Conservation (phyloP, 768 basidiomycete species). For the Asterophora parasitica region DNA sequence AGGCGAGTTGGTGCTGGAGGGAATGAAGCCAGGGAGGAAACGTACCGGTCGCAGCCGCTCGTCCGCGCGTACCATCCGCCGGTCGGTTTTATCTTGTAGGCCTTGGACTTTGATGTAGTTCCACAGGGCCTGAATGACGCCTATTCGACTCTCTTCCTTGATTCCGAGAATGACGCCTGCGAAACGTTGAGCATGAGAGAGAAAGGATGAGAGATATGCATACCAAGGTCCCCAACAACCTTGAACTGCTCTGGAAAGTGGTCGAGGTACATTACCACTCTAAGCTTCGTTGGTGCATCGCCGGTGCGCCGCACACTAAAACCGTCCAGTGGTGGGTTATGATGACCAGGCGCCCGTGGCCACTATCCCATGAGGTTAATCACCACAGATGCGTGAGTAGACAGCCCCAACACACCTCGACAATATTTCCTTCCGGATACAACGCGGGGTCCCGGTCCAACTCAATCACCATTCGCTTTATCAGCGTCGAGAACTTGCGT, state of each 20-base stretch:
- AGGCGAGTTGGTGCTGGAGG: neutral
- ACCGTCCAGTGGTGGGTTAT: constrained; percentile 70
- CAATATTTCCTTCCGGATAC: constrained; percentile 82
- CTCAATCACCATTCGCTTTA: constrained; percentile 82
- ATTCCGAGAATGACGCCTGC: constrained; percentile 65
- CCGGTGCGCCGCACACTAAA: constrained; percentile 83
- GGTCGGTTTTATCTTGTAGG: constrained; percentile 78
- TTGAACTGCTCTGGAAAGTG: constrained; percentile 87
- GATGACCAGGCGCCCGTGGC: constrained; percentile 50
- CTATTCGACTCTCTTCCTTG: constrained; percentile 80
- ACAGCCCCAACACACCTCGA: constrained; percentile 56
- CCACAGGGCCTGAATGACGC: constrained; percentile 83
- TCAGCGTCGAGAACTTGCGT: constrained; percentile 81
- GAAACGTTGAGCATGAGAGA: neutral
- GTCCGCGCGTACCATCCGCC: constrained; percentile 65
- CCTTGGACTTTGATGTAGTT: constrained; percentile 85
- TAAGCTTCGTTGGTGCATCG: constrained; percentile 69
- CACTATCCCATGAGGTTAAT: constrained; percentile 38
- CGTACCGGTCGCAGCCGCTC: constrained; percentile 60
- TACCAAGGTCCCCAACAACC: constrained; percentile 71
- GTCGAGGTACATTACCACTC: constrained; percentile 82
- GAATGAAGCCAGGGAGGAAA: constrained; percentile 1
- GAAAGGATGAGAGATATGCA: constrained; percentile 3
- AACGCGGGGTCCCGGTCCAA: constrained; percentile 78
- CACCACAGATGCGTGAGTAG: neutral